Evolutionary conservation across 768 basidiomycete species (phyloP).

Genomic region (Tremella mesenterica): DNA sequence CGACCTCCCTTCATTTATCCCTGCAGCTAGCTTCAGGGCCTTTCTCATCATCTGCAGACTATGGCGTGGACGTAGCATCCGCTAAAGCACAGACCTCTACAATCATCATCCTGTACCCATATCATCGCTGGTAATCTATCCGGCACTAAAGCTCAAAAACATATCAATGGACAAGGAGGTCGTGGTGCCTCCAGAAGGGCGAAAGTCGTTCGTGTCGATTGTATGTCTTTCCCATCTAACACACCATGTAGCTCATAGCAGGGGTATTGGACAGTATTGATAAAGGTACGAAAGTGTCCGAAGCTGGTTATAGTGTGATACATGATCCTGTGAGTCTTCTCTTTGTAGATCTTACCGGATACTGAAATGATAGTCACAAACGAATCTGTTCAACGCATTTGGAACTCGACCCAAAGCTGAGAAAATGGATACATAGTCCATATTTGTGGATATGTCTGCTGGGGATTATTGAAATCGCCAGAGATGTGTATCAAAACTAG

Average conservation of each 20-base stretch:
- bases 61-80: not conserved
- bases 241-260: not conserved
- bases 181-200: slow-evolving; percentile 22
- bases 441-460: not conserved
- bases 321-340: slow-evolving; percentile 28
- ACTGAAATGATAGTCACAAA: not conserved
- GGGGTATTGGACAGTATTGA: slow-evolving; percentile 34
- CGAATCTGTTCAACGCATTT: not conserved
- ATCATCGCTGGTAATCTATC: slow-evolving; percentile 34
- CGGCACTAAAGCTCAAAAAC: slow-evolving; percentile 37
- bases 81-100: slow-evolving; percentile 14
- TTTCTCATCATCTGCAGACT: not conserved
- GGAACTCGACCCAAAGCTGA: not conserved
- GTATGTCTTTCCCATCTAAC: slow-evolving; percentile 13
- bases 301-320: slow-evolving; percentile 32
- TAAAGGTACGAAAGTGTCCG: slow-evolving; percentile 22
- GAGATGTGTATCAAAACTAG: not conserved
- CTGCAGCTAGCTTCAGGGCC: too few relatives aligned
- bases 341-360: not conserved
- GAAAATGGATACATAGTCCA: too few relatives aligned
- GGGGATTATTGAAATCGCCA: not conserved
- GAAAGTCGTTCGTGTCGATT: slow-evolving; percentile 35
- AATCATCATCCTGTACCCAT: slow-evolving; percentile 30
- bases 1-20: too few relatives aligned
- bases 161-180: slow-evolving; percentile 32